A percentile compares a stretch with the other conserved stretches of the same genome.
These are phyloP conservation scores for Neonectria ditissima DNA, from an alignment of 2,329 filamentous ascomycete species.

Conservation along the genomic window DNA sequence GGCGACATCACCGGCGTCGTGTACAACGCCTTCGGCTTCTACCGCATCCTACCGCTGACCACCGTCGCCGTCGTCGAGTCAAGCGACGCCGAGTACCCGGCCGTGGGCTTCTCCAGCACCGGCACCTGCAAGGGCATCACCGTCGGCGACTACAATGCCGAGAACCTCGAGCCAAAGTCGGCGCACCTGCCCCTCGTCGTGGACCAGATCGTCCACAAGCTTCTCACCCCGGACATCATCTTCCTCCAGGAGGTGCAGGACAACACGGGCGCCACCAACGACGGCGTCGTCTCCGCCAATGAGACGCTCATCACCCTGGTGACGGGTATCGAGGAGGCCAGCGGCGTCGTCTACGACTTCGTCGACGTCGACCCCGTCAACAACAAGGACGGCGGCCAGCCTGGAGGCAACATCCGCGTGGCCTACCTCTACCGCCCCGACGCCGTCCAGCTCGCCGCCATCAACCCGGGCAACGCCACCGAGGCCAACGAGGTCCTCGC, in stretches of 20 bases:
- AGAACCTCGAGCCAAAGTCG: conserved; percentile 72
- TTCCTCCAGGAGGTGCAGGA: conserved; percentile 81
- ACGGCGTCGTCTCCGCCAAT: conserved; percentile 68
- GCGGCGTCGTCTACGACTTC: conserved; percentile 68
- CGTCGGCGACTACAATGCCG: conserved; percentile 76
- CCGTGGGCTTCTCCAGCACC: conserved; percentile 65
- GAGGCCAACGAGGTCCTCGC: conserved; percentile 69
- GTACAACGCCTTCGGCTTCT: conserved; percentile 75
- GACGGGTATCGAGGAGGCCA: conserved; percentile 61
- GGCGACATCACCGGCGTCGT: conserved; percentile 77
- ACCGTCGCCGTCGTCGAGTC: conserved; percentile 62
- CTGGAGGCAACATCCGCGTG: conserved; percentile 78
- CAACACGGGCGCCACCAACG: conserved; percentile 69
- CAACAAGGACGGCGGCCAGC: conserved; percentile 72
- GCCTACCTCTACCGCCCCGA: conserved; percentile 77
- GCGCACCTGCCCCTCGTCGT: conserved; percentile 69
- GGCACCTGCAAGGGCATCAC: conserved; percentile 72
- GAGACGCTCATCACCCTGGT: conserved; percentile 68
- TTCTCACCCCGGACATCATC: conserved; percentile 72
- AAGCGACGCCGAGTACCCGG: conserved; percentile 59
- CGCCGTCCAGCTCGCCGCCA: conserved; percentile 68
- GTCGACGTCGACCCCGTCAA: conserved; percentile 70
- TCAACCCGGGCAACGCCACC: conserved; percentile 65
- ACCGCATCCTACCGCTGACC: conserved; percentile 74
- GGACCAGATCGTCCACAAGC: conserved; percentile 72